These are phyloP conservation scores for Lipomyces oligophaga DNA, from an alignment of 805 yeast species.

Conservation along the genomic window DNA sequence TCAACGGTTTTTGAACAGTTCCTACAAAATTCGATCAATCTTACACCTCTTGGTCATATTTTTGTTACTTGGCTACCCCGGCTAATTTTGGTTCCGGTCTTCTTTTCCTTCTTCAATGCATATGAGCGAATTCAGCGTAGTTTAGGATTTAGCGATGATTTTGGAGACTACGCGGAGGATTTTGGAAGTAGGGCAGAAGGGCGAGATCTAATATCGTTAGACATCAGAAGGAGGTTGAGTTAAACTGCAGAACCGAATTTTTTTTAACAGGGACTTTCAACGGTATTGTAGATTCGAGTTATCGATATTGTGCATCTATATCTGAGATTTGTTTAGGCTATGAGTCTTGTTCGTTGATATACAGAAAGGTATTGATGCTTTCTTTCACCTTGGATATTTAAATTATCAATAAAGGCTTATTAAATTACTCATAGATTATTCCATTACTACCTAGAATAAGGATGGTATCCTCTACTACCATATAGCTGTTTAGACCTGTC, in stretches of 20 bases:
- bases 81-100: slow-evolving; percentile 64
- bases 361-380: no score
- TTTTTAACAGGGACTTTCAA: no score
- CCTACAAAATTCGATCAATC: slow-evolving; percentile 68
- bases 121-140: slow-evolving; percentile 55
- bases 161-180: slow-evolving; percentile 40
- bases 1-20: slow-evolving; percentile 58
- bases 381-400: no score
- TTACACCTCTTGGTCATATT: slow-evolving; percentile 68
- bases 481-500: no score
- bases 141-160: slow-evolving; percentile 40
- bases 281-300: no score
- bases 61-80: slow-evolving; percentile 76
- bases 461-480: slow-evolving; percentile 12
- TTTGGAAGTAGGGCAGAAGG: slow-evolving; percentile 31
- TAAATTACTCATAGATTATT: not conserved
- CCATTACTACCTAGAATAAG: slow-evolving; percentile 13
- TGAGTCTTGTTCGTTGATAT: no score
- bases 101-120: slow-evolving; percentile 59
- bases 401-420: no score
- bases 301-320: no score
- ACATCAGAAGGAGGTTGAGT: no score
- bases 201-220: slow-evolving; percentile 28
- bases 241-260: no score
- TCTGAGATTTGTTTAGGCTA: no score